phyloP scores from a whole-genome alignment of 2,329 filamentous ascomycete genomes.

The Berkeleyomyces basicola region DNA sequence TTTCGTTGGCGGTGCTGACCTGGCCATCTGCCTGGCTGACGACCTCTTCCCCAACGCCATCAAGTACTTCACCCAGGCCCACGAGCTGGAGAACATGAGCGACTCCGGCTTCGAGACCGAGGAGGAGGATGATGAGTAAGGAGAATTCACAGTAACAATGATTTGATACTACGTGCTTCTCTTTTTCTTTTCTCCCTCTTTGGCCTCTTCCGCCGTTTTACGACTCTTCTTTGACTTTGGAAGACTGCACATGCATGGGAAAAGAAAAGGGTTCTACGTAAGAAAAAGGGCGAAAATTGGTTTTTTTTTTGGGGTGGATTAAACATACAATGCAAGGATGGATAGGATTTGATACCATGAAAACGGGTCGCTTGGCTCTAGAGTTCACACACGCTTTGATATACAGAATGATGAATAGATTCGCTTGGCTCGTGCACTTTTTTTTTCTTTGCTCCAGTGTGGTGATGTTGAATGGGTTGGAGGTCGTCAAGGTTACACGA shows the following conservation, averaged over 20 bases:
- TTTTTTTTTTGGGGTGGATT: conserved; percentile 1
- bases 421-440: conserved; percentile 7
- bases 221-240: background rate
- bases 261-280: background rate
- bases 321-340: background rate
- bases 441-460: background rate
- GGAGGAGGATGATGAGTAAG: conserved; percentile 25
- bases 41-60: conserved; percentile 80
- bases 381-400: conserved; percentile 12
- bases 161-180: background rate
- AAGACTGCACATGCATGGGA: background rate
- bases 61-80: conserved; percentile 80
- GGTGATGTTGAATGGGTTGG: background rate
- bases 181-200: background rate
- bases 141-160: background rate
- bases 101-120: conserved; percentile 54
- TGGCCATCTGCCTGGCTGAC: conserved; percentile 67
- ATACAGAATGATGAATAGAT: conserved; percentile 12
- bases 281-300: background rate
- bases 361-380: conserved; percentile 8
- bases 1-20: conserved; percentile 71
- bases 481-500: background rate
- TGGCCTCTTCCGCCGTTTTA: background rate
- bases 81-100: conserved; percentile 48
- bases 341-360: conserved; percentile 11